Evolutionary conservation across 2,329 filamentous ascomycete genomes (phyloP), one percentile per base, ranked within the genome.

Genomic region (Septoria linicola): DNA sequence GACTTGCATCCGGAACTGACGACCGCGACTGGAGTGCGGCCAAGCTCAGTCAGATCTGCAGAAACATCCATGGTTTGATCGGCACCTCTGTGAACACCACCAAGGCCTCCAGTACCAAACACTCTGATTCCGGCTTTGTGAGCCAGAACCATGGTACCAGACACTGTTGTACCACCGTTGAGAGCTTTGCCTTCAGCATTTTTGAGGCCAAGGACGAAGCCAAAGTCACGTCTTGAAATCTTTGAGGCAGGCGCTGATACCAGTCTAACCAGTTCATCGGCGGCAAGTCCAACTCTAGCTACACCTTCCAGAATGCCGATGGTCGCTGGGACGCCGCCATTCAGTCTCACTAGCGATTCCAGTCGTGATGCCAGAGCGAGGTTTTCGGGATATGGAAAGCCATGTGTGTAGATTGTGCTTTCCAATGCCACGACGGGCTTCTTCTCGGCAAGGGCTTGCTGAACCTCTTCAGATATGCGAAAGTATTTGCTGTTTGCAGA

Each of bases 401-500:
- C 83, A 72, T 99, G 93, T 1, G 93, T 99, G 71, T 99, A 97
- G 62, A 99, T 97, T 3, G 93, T 96, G 1, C 89, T 90, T 71
- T 99, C 93, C 3, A 99, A 79, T 13, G 92, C 93, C 8, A 99
- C 91, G 3, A 99, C 85, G 0, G 93, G 92, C 63, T 83, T 84
- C 50, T 84, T 83, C 10, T 82, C 80, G 35, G 81, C 76, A 41
- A 96, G 70, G 32, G 91, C 92, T 66, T 89, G 83, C 45, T 78
- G 76, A 10, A 99, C 85, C 70, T 97, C 92, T 43, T 92, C 85
- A 1, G 89, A 91, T 35, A 96, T 76, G 46, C 77, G 80, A 50
- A 95, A 78, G 54, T 73, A 60, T 30, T 49, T 55, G n/a, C 53
- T 55, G 13, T 55, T 54, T 30, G 50, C 41, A 7, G 53, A 27